Conservation (phyloP, 768 basidiomycete species). For the Rhodotorula kratochvilovae region DNA sequence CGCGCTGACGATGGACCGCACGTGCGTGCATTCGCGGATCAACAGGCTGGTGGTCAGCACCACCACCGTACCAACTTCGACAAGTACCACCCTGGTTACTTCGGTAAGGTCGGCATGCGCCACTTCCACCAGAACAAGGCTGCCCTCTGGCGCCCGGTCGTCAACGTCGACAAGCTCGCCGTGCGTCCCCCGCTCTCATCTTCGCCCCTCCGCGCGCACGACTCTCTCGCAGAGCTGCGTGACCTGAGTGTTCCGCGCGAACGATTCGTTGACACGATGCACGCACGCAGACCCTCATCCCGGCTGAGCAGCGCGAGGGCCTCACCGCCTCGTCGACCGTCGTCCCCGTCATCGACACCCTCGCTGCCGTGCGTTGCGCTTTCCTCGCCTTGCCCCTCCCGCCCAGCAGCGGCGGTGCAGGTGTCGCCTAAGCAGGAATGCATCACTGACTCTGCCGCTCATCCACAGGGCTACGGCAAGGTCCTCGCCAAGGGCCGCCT, state of each 20-base stretch:
- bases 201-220: too few relatives aligned
- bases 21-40: not conserved
- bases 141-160: conserved; percentile 82
- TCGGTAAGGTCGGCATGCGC: conserved; percentile 79
- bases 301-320: conserved; percentile 73
- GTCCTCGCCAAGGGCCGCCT: conserved; percentile 92
- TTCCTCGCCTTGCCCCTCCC: not conserved
- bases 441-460: too few relatives aligned
- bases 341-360: conserved; percentile 90
- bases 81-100: conserved; percentile 98
- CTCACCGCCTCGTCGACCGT: conserved; percentile 68
- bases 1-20: not conserved
- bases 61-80: conserved; percentile 65
- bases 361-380: conserved; percentile 46
- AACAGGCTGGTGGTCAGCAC: conserved; percentile 90
- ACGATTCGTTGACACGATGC: too few relatives aligned
- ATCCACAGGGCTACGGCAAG: conserved; percentile 82
- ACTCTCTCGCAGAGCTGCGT: not conserved
- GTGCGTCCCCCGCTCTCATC: conserved; percentile 7
- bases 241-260: too few relatives aligned
- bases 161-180: conserved; percentile 93
- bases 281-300: conserved; percentile 86
- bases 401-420: not conserved
- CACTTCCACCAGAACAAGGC: conserved; percentile 94
- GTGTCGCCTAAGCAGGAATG: too few relatives aligned